These are phyloP conservation scores for Rehmannia glutinosa DNA, from an alignment of 257 asterid species.

Conservation along the genomic window DNA sequence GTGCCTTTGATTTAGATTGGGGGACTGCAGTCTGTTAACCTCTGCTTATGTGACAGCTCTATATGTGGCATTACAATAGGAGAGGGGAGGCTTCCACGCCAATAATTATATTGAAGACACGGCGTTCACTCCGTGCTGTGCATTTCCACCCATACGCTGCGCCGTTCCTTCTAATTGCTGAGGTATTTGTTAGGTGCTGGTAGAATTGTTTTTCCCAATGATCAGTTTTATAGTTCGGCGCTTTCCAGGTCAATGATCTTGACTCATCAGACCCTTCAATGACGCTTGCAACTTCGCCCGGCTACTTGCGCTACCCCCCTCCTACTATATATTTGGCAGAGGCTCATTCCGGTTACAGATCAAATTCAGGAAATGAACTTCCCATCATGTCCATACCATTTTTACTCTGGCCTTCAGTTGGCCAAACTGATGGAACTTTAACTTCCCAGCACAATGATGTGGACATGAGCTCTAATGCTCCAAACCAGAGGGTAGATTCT, in stretches of 20 bases:
- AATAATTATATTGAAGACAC: slow-evolving; percentile 75
- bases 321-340: slow-evolving; percentile 89
- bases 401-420: slow-evolving; percentile 66
- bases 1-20: slow-evolving; percentile 8
- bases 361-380: slow-evolving; percentile 66
- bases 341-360: slow-evolving; percentile 55
- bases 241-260: slow-evolving; percentile 75
- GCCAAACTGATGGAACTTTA: slow-evolving; percentile 49
- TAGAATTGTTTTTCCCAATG: slow-evolving; percentile 8
- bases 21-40: slow-evolving; percentile 18
- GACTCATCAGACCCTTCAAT: slow-evolving; percentile 93
- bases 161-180: slow-evolving; percentile 96
- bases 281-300: slow-evolving; percentile 85
- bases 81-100: slow-evolving; percentile 85
- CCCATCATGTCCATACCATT: slow-evolving; percentile 80
- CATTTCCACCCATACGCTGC: slow-evolving; percentile 98
- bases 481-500: slow-evolving; percentile 56
- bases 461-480: slow-evolving; percentile 36
- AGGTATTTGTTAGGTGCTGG: slow-evolving; percentile 46
- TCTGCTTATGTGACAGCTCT: slow-evolving; percentile 57
- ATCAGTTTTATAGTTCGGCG: slow-evolving; percentile 7
- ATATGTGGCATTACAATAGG: slow-evolving; percentile 87
- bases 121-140: slow-evolving; percentile 97
- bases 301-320: slow-evolving; percentile 86
- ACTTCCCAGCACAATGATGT: slow-evolving; percentile 45